phyloP scores from a whole-genome alignment of 495 filamentous ascomycete genomes.

The Eremomyces bilateralis region DNA sequence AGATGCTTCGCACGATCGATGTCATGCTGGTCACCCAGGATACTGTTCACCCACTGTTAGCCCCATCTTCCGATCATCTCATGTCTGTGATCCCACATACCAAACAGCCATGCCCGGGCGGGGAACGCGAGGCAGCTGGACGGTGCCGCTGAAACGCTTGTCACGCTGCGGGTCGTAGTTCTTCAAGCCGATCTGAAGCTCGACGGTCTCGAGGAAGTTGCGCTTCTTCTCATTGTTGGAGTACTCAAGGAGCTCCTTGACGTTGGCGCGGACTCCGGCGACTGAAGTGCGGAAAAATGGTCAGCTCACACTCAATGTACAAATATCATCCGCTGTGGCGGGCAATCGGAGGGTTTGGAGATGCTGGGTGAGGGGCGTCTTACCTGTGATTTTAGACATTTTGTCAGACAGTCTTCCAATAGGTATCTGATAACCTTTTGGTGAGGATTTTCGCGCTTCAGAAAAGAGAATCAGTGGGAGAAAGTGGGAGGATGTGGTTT shows the following conservation, averaged over 20 bases:
- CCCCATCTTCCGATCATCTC: constrained; percentile 1
- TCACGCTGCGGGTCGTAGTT: constrained; percentile 99
- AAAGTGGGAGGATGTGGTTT: too few species aligned
- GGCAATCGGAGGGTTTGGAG: too few species aligned
- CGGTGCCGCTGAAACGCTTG: constrained; percentile 99
- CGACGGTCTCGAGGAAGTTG: constrained; percentile 93
- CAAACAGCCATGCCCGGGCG: constrained; percentile 90
- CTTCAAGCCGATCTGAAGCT: constrained; percentile 39
- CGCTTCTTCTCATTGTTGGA: constrained; percentile 95
- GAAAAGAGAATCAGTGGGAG: too few species aligned
- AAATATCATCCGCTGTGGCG: too few species aligned
- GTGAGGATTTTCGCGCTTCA: too few species aligned
- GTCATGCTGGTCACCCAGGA: constrained; percentile 99
- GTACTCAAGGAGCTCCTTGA: constrained; percentile 77
- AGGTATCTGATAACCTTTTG: constrained; percentile 18
- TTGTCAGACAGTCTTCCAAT: constrained; percentile 45
- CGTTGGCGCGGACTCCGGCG: constrained; percentile 85
- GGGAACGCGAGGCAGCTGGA: constrained; percentile 76
- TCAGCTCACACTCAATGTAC: too few species aligned
- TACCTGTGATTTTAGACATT: constrained; percentile 22
- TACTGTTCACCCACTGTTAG: constrained; percentile 24
- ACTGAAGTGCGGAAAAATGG: constrained; percentile 32
- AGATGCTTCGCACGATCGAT: constrained; percentile 98
- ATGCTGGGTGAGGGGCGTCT: constrained; percentile 12
- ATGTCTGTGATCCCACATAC: constrained; percentile 22